A percentile compares a stretch with the other conserved stretches of the same genome.
phyloP scores from a whole-genome alignment of 1,284 basidiomycete species.

The Fistulina hepatica region DNA sequence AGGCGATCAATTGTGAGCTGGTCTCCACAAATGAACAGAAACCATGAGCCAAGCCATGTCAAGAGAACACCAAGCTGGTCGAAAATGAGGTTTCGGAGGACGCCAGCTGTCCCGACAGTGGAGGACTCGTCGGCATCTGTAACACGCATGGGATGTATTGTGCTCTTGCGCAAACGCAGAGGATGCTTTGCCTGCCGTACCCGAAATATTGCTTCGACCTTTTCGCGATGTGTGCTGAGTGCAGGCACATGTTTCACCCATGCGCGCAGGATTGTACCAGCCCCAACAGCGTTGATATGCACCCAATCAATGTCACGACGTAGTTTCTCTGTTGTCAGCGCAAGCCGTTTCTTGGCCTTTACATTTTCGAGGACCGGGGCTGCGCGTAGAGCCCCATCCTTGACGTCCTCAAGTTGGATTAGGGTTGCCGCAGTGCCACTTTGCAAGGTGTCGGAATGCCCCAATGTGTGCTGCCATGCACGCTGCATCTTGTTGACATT shows the following conservation, averaged over 20 bases:
- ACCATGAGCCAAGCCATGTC: background rate
- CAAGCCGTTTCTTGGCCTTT: background rate
- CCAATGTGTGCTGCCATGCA: constrained; percentile 13
- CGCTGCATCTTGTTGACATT: constrained; percentile 18
- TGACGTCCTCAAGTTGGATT: constrained; percentile 13
- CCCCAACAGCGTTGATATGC: constrained; percentile 9
- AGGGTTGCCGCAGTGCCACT: constrained; percentile 16
- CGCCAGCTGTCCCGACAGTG: constrained; percentile 2
- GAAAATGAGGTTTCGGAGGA: constrained; percentile 9
- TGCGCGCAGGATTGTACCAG: constrained; percentile 1
- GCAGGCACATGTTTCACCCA: constrained; percentile 11
- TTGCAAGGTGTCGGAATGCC: constrained; percentile 13
- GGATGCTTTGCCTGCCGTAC: constrained; percentile 2
- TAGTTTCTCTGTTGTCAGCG: constrained; percentile 6
- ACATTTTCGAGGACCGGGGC: constrained; percentile 3
- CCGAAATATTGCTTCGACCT: constrained; percentile 5
- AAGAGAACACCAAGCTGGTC: constrained; percentile 7
- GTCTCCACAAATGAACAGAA: constrained; percentile 13
- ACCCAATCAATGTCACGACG: constrained; percentile 10
- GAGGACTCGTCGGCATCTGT: constrained; percentile 12
- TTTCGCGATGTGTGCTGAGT: background rate
- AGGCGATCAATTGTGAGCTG: constrained; percentile 13
- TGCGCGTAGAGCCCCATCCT: background rate
- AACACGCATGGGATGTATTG: constrained; percentile 2
- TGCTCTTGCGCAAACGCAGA: constrained; percentile 7